Conservation (phyloP, 192 early-diverging fungal species). For the Fimicolochytrium jonesii region DNA sequence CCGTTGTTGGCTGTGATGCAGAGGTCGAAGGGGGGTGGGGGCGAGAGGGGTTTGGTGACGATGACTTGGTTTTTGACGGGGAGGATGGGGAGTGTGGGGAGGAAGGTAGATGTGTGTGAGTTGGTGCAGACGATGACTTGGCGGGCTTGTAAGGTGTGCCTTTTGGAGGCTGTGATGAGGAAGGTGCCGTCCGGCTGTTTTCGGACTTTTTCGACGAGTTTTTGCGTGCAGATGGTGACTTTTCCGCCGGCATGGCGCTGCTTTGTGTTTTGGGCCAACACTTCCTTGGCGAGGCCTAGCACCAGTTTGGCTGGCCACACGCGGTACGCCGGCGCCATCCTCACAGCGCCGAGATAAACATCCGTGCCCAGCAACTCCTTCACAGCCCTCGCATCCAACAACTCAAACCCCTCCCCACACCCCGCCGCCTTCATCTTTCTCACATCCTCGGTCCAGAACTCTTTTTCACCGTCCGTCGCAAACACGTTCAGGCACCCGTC, state of each 20-base stretch:
- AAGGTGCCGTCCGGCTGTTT: background rate
- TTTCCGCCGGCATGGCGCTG: too few relatives aligned
- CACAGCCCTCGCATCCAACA: background rate
- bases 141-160: slow-evolving; percentile 11
- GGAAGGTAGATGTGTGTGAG: slow-evolving; percentile 36
- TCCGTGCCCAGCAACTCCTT: background rate
- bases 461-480: background rate
- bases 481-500: slow-evolving; percentile 16
- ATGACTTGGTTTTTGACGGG: slow-evolving; percentile 52
- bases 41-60: slow-evolving; percentile 26
- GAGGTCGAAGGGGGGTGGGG: slow-evolving; percentile 25
- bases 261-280: background rate
- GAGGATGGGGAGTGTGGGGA: slow-evolving; percentile 33
- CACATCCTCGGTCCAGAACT: slow-evolving; percentile 8
- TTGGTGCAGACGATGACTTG: slow-evolving; percentile 46
- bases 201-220: slow-evolving; percentile 11
- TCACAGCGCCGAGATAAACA: slow-evolving; percentile 8
- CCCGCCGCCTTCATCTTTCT: slow-evolving; percentile 6
- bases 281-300: slow-evolving; percentile 5
- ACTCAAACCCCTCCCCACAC: slow-evolving; percentile 1
- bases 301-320: slow-evolving; percentile 21
- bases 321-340: background rate
- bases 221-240: slow-evolving; percentile 16
- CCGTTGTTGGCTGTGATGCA: slow-evolving; percentile 37
- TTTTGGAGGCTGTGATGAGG: slow-evolving; percentile 9